A percentile compares a stretch with the other conserved stretches of the same genome.
phyloP scores from a whole-genome alignment of 1,284 basidiomycete species.

The Leccinum solheimii region DNA sequence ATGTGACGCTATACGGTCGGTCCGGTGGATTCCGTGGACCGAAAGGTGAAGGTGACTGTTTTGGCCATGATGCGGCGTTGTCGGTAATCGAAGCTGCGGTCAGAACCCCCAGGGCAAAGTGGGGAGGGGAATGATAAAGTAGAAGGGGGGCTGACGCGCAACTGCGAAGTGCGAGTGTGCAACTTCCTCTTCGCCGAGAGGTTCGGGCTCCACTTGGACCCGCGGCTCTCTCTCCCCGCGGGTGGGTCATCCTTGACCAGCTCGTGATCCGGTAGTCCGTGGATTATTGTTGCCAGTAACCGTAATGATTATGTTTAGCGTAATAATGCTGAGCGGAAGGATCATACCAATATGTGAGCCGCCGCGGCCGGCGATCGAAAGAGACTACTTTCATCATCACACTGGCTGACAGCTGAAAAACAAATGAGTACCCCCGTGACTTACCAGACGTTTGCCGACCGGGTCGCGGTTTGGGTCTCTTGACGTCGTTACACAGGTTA shows the following conservation, averaged over 20 bases:
- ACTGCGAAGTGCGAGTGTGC: neutral
- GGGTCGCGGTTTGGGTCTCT: neutral
- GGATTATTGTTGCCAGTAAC: neutral
- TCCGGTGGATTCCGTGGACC: neutral
- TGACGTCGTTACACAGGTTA: neutral
- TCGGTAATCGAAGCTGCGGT: conserved; percentile 2
- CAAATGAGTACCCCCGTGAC: neutral
- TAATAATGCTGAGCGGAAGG: neutral
- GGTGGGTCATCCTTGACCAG: neutral
- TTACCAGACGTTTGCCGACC: neutral
- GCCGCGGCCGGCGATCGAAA: neutral
- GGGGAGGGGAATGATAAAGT: neutral
- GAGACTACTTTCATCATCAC: neutral
- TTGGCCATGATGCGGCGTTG: neutral
- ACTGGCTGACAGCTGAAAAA: neutral
- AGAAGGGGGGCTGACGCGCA: neutral
- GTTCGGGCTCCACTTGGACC: neutral
- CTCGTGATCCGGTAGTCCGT: neutral
- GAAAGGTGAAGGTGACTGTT: neutral
- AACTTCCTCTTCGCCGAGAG: neutral
- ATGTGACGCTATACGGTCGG: neutral
- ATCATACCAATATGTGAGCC: neutral
- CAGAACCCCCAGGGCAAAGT: neutral
- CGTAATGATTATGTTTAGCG: neutral
- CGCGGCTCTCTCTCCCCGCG: neutral